phyloP scores from a whole-genome alignment of 805 yeast genomes.

The Kluyveromyces siamensis region DNA sequence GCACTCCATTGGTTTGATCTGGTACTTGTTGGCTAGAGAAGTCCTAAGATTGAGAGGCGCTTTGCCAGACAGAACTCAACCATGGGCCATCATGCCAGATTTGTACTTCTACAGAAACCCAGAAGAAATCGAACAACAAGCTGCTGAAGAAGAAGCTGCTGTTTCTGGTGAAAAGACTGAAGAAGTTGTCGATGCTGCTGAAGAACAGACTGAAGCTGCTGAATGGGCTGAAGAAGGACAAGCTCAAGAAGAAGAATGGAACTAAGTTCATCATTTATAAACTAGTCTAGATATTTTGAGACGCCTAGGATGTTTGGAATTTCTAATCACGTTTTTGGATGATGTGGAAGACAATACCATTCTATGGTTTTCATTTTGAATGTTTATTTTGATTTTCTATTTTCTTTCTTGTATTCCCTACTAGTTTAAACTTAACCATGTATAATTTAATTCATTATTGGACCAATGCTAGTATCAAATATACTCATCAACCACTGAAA shows the following conservation, averaged over 20 bases:
- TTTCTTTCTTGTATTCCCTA: not conserved
- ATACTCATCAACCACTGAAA: not conserved
- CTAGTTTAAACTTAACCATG: conserved; percentile 1
- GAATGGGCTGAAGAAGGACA: conserved; percentile 46
- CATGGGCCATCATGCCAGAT: conserved; percentile 99
- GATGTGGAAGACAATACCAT: not conserved
- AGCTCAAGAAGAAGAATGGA: conserved; percentile 20
- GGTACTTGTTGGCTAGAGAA: conserved; percentile 99
- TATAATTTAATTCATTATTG: conserved; percentile 2
- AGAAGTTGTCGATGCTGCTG: conserved; percentile 65
- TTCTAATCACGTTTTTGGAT: not conserved
- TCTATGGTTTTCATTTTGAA: not conserved
- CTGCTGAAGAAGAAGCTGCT: conserved; percentile 60
- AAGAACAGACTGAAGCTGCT: conserved; percentile 55
- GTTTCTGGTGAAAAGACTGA: conserved; percentile 56
- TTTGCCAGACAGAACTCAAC: conserved; percentile 89
- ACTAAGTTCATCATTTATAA: conserved; percentile 1
- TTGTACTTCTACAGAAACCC: conserved; percentile 99
- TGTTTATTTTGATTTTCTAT: not conserved
- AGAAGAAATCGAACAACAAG: conserved; percentile 86
- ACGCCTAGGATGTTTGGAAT: not conserved
- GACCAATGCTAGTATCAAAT: conserved; percentile 1
- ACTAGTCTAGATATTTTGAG: not conserved
- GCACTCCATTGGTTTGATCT: conserved; percentile 98
- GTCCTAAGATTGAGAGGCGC: conserved; percentile 98